Base-by-base conservation (phyloP, 2,329 filamentous ascomycete species). In the Nemania sp. region DNA sequence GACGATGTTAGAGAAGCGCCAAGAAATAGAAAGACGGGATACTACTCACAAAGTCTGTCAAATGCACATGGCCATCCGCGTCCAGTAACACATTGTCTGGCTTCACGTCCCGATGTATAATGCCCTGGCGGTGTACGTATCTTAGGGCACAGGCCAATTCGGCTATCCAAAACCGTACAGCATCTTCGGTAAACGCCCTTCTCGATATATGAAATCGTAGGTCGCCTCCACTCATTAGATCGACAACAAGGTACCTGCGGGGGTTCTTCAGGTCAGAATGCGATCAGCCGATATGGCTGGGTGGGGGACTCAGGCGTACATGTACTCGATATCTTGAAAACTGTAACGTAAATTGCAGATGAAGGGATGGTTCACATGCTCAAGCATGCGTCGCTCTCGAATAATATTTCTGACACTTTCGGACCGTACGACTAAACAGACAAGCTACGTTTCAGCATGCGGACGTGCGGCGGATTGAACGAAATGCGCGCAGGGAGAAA, bases 341-440 rank as follows among this genome's bases (percentile, higher is more conserved):
- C 92, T 97, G 77, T 97, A 99, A 67, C 94, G 89, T 78, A 99
- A 78, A 73, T 99, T 99, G 78, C 93, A 97, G 64, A 99, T 89
- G 72, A 97, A 99, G 22, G 93, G 91, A 69, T 99, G 94, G 71
- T 96, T 97, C 66, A 99, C 82, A 72, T 97, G 91, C 76, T 99
- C 92, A 68, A 99, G 83, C 94, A 99, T 99, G 70, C 93, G 86
- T 61, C 94, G 85, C 78, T 99, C 94, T 65, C 94, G 88, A 69
- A 99, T 94, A 64, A 99, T 99, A 72, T 99, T 99, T 67, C 93
- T 89, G 57, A 97, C 94, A 70, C 93, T 97, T 74, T 97, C 94
- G 59, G 92, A 96, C 68, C 93, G 90, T 65, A 99, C 91, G 65
- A 99, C 93, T 96, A 71, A 64, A 68, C 62, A 50, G 19, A 61